phyloP scores from a whole-genome alignment of 2,329 filamentous ascomycete genomes.

The Colletotrichum liriopes region DNA sequence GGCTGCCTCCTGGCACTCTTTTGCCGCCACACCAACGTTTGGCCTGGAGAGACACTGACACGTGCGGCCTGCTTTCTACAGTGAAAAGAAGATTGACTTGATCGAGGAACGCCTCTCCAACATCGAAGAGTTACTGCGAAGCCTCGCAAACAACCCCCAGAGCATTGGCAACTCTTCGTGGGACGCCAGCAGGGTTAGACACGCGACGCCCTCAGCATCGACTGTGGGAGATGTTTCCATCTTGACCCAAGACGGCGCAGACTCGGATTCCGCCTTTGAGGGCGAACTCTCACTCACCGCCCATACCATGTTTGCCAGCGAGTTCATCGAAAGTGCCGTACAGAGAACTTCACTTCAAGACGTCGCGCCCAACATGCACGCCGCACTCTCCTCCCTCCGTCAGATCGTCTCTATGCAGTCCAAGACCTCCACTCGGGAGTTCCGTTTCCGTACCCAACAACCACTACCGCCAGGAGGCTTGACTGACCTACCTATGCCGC shows the following conservation, averaged over 20 bases:
- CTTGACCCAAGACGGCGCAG: slow-evolving; percentile 54
- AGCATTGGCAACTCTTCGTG: slow-evolving; percentile 33
- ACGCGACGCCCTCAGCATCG: slow-evolving; percentile 45
- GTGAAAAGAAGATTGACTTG: slow-evolving; percentile 68
- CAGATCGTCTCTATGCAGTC: slow-evolving; percentile 69
- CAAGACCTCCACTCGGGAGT: slow-evolving; percentile 57
- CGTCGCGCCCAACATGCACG: slow-evolving; percentile 66
- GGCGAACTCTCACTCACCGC: slow-evolving; percentile 65
- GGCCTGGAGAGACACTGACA: neutral
- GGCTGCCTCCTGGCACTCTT: neutral
- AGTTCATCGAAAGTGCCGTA: slow-evolving; percentile 69
- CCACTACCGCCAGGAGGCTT: slow-evolving; percentile 62
- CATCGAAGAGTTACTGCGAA: slow-evolving; percentile 61
- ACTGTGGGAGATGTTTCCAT: slow-evolving; percentile 41
- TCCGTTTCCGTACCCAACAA: slow-evolving; percentile 63
- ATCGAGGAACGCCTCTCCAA: slow-evolving; percentile 62
- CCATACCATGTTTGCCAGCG: slow-evolving; percentile 68
- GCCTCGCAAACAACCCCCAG: slow-evolving; percentile 51
- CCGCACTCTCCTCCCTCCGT: slow-evolving; percentile 66
- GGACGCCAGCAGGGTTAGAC: slow-evolving; percentile 39
- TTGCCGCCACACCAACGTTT: neutral
- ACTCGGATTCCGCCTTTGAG: slow-evolving; percentile 60
- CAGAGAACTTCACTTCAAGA: slow-evolving; percentile 62
- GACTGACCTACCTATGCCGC: slow-evolving; percentile 69
- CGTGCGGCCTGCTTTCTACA: slow-evolving; percentile 45